Evolutionary conservation across 2,329 filamentous ascomycete species (phyloP).

Genomic region (Metarhizium anisopliae): DNA sequence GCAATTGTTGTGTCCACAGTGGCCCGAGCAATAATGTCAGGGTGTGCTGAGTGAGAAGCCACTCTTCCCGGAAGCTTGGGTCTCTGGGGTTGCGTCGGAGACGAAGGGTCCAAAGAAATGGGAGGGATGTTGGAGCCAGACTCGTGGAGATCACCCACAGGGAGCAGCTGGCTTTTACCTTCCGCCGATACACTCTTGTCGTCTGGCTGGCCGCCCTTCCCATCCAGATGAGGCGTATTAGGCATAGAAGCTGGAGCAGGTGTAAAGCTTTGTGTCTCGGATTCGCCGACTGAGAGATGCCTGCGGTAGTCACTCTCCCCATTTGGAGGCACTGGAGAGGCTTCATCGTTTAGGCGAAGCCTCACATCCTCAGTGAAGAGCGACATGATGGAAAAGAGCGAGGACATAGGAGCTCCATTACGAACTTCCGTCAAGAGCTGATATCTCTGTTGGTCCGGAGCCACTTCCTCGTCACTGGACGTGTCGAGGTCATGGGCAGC

Average conservation of each 20-base stretch:
- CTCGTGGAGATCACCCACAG: constrained; percentile 4
- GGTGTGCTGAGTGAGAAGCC: constrained; percentile 72
- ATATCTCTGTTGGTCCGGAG: constrained; percentile 70
- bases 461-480: constrained; percentile 59
- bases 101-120: constrained; percentile 55
- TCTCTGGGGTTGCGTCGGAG: constrained; percentile 21
- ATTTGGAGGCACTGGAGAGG: constrained; percentile 14
- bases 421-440: constrained; percentile 94
- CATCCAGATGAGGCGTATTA: constrained; percentile 29
- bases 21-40: constrained; percentile 92
- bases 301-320: constrained; percentile 18
- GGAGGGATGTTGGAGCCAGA: constrained; percentile 55
- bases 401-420: constrained; percentile 97
- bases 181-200: constrained; percentile 9
- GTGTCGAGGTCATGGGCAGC: constrained; percentile 28
- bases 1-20: constrained; percentile 96
- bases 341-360: constrained; percentile 63
- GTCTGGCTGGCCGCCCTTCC: constrained; percentile 8
- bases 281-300: constrained; percentile 16
- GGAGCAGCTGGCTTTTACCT: constrained; percentile 6
- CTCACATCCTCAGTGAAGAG: constrained; percentile 94
- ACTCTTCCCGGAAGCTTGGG: constrained; percentile 33
- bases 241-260: constrained; percentile 22
- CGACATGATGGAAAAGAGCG: constrained; percentile 92
- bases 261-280: constrained; percentile 3